Evolutionary conservation across 164 flowering plant species (phyloP).

Genomic region (Vitis vinifera): DNA sequence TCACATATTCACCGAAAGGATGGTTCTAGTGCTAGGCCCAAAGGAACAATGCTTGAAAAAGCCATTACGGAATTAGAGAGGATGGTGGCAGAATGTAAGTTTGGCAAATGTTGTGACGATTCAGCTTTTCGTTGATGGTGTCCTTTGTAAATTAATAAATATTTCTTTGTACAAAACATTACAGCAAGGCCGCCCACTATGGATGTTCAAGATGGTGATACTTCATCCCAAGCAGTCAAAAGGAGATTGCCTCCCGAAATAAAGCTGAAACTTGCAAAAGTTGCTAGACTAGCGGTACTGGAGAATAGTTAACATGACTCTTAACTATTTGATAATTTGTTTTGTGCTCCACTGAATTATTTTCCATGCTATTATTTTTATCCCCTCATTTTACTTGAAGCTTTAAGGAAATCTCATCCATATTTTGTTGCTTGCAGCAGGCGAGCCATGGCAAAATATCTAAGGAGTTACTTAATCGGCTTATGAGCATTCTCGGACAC

Average conservation of each 20-base stretch:
- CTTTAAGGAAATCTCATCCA: background rate
- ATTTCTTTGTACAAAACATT: constrained; percentile 11
- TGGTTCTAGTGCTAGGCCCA: constrained; percentile 66
- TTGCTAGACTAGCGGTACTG: constrained; percentile 94
- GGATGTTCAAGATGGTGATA: constrained; percentile 77
- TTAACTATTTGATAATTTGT: background rate
- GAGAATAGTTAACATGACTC: background rate
- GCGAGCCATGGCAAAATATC: constrained; percentile 84
- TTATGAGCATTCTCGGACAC: constrained; percentile 90
- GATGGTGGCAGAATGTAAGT: constrained; percentile 86
- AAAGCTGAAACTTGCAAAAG: constrained; percentile 95
- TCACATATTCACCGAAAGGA: constrained; percentile 50
- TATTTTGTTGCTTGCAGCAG: constrained; percentile 47
- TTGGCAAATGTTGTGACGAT: background rate
- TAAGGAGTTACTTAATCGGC: constrained; percentile 71
- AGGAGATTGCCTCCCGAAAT: constrained; percentile 92
- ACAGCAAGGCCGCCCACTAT: constrained; percentile 78
- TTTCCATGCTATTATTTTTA: too few species aligned
- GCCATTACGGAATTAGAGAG: constrained; percentile 88
- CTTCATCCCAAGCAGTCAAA: constrained; percentile 69
- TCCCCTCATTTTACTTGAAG: too few species aligned
- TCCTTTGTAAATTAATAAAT: constrained; percentile 6
- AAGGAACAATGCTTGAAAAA: constrained; percentile 74
- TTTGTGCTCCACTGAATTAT: background rate
- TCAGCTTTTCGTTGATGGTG: background rate